Percentiles rank a stretch among this genome's conserved stretches.
Evolutionary conservation across 805 yeast genomes (phyloP).

Genomic region (Metschnikowia rubicola): DNA sequence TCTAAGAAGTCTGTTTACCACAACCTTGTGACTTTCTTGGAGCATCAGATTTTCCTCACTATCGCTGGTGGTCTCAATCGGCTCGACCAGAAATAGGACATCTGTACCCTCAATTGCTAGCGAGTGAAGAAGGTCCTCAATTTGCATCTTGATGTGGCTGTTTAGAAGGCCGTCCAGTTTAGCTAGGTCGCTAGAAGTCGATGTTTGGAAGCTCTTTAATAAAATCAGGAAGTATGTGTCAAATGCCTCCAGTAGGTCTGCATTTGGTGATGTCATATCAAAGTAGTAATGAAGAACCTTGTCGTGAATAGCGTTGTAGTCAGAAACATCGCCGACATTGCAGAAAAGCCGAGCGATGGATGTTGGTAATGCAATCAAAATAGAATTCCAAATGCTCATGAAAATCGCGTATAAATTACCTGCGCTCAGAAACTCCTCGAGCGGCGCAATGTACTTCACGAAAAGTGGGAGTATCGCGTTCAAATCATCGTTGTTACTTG

Average conservation of each 20-base stretch:
- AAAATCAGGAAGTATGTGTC: conserved; percentile 14
- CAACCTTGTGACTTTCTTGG: conserved; percentile 16
- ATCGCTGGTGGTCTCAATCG: conserved; percentile 10
- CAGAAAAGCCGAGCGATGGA: conserved; percentile 24
- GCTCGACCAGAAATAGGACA: conserved; percentile 6
- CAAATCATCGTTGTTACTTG: conserved; percentile 14
- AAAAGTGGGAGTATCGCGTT: conserved; percentile 20
- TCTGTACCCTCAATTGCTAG: conserved; percentile 13
- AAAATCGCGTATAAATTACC: conserved; percentile 20
- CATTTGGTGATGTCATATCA: conserved; percentile 7
- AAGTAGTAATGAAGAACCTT: conserved; percentile 23
- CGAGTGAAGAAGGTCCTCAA: conserved; percentile 23
- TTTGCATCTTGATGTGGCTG: conserved; percentile 21
- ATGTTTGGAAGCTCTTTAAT: conserved; percentile 9
- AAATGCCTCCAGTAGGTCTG: conserved; percentile 7
- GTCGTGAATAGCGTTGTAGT: conserved; percentile 26
- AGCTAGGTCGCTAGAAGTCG: background rate
- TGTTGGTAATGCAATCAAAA: conserved; percentile 16
- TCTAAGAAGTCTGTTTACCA: conserved; percentile 15
- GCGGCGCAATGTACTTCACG: conserved; percentile 21
- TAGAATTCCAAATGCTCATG: conserved; percentile 25
- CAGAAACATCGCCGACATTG: conserved; percentile 22
- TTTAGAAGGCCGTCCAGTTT: conserved; percentile 17
- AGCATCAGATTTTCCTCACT: conserved; percentile 13
- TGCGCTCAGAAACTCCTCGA: conserved; percentile 24